These are phyloP conservation scores for Lanmaoa pseudosensibilis DNA, from an alignment of 768 basidiomycete species.

Conservation along the genomic window DNA sequence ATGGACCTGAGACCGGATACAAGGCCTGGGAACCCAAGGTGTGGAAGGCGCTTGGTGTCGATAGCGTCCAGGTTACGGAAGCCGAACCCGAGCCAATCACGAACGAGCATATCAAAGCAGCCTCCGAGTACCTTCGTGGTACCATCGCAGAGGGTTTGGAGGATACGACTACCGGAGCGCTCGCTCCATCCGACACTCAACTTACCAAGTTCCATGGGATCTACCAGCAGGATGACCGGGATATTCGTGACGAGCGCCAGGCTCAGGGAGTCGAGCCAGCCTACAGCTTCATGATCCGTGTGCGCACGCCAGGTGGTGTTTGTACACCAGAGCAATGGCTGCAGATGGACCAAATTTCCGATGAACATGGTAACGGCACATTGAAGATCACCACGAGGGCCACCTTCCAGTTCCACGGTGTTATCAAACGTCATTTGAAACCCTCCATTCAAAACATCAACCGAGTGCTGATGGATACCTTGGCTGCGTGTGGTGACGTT, in stretches of 20 bases:
- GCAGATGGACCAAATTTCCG: constrained; percentile 93
- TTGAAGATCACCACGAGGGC: constrained; percentile 97
- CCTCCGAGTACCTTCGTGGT: constrained; percentile 89
- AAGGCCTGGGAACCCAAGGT: constrained; percentile 90
- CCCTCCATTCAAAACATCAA: constrained; percentile 97
- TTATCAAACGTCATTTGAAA: constrained; percentile 96
- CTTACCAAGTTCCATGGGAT: constrained; percentile 98
- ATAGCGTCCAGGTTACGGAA: constrained; percentile 82
- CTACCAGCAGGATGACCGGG: constrained; percentile 96
- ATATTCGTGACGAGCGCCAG: constrained; percentile 95
- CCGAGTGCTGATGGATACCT: constrained; percentile 83
- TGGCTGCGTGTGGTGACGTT: constrained; percentile 98
- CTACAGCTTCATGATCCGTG: constrained; percentile 98
- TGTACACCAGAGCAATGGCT: constrained; percentile 92
- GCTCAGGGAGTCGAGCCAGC: constrained; percentile 93
- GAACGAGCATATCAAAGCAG: constrained; percentile 99
- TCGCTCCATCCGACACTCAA: constrained; percentile 88
- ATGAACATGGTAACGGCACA: constrained; percentile 89
- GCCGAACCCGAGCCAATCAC: constrained; percentile 98
- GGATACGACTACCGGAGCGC: constrained; percentile 85
- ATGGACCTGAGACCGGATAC: constrained; percentile 95
- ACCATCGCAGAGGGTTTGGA: constrained; percentile 91
- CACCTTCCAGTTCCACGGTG: constrained; percentile 99
- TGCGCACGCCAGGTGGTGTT: constrained; percentile 94
- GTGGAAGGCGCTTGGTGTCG: constrained; percentile 95